Evolutionary conservation across 139 green algal genomes (phyloP).

Genomic region (Tetradesmus obliquus): DNA sequence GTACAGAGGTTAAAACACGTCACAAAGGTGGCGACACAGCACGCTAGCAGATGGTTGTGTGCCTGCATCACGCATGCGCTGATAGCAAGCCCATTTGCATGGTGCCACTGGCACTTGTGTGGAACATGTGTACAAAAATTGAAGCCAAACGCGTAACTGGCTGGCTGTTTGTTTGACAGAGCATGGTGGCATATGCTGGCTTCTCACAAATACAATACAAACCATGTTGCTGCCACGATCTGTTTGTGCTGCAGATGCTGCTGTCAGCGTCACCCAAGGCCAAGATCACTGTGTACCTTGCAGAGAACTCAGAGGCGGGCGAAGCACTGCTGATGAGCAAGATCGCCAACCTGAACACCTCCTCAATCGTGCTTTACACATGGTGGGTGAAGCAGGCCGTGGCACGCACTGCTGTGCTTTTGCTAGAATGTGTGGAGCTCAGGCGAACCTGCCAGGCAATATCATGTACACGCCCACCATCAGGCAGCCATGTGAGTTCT

Average conservation of each 20-base stretch:
- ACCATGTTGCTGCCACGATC: background rate
- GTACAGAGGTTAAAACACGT: no score
- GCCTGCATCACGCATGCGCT: no score
- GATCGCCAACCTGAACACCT: background rate
- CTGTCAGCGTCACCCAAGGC: background rate
- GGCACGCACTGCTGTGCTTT: background rate
- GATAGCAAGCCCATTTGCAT: no score
- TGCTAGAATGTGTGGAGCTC: background rate
- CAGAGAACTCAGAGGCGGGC: background rate
- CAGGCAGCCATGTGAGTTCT: no score
- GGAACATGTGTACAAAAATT: no score
- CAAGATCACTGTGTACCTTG: background rate
- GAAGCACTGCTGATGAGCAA: background rate
- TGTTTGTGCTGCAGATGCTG: background rate
- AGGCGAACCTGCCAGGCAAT: no score
- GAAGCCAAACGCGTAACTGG: no score
- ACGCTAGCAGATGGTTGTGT: no score
- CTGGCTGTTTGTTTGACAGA: background rate
- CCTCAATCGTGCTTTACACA: background rate
- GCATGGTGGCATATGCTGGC: background rate
- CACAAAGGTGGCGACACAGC: no score
- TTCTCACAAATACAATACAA: background rate
- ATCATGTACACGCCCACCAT: no score
- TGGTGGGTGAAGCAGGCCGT: background rate
- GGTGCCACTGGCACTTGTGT: no score